Evolutionary conservation across 495 filamentous ascomycete species (phyloP).

Genomic region (Annulohypoxylon stygium): DNA sequence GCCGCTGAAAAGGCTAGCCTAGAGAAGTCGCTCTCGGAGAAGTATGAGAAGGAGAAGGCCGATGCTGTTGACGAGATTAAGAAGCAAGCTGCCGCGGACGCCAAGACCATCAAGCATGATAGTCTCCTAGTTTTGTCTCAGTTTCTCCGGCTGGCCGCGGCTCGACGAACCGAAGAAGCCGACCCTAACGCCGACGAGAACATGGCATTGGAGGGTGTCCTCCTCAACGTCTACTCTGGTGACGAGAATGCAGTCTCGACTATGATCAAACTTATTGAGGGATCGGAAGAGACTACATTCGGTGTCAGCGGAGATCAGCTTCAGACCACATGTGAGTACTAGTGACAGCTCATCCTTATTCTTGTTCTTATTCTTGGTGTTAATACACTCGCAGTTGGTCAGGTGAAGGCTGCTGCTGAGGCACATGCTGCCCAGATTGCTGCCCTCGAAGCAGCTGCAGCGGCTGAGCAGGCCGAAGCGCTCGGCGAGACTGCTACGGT

Average conservation of each 20-base stretch:
- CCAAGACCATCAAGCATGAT: constrained; percentile 64
- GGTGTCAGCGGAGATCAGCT: constrained; percentile 74
- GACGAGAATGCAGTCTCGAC: constrained; percentile 82
- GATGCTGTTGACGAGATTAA: constrained; percentile 68
- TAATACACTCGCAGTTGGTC: constrained; percentile 67
- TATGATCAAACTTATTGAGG: constrained; percentile 87
- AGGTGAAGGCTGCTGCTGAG: constrained; percentile 73
- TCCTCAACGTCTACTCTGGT: constrained; percentile 90
- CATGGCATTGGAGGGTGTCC: constrained; percentile 88
- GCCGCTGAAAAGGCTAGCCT: constrained; percentile 77
- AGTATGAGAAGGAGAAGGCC: constrained; percentile 77
- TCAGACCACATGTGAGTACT: constrained; percentile 75
- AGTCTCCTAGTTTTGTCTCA: constrained; percentile 77
- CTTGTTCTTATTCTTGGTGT: background rate
- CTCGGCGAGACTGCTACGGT: constrained; percentile 57
- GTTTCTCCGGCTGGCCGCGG: constrained; percentile 83
- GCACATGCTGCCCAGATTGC: constrained; percentile 61
- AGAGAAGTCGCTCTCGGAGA: constrained; percentile 76
- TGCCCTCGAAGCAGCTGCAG: constrained; percentile 57
- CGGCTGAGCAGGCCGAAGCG: constrained; percentile 51
- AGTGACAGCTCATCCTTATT: background rate
- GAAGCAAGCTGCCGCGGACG: constrained; percentile 69
- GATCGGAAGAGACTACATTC: constrained; percentile 76
- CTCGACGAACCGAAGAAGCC: constrained; percentile 73
- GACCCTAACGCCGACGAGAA: constrained; percentile 76